These are phyloP conservation scores for Wickerhamomyces silvicola DNA, from an alignment of 805 yeast genomes.

Conservation along the genomic window DNA sequence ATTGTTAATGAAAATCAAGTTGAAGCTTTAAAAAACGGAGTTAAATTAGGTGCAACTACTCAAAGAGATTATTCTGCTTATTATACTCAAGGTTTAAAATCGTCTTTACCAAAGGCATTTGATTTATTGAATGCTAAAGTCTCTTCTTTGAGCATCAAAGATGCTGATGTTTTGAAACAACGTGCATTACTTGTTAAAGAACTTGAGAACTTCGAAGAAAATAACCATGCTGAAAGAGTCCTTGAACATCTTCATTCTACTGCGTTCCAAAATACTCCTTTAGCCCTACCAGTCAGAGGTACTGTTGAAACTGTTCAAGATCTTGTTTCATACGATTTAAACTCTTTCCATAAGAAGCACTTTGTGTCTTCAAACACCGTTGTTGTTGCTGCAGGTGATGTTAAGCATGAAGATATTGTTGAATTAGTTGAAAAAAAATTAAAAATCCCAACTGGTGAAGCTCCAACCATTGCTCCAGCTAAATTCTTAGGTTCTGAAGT, in stretches of 20 bases:
- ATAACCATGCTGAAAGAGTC: constrained; percentile 47
- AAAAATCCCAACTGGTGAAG: constrained; percentile 44
- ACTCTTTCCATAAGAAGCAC: constrained; percentile 47
- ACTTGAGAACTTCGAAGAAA: constrained; percentile 50
- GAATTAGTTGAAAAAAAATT: constrained; percentile 53
- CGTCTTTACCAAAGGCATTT: constrained; percentile 45
- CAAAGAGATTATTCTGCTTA: constrained; percentile 62
- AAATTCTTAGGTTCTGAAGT: constrained; percentile 81
- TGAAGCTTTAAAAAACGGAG: constrained; percentile 44
- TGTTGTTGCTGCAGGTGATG: constrained; percentile 65
- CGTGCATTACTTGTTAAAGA: constrained; percentile 39
- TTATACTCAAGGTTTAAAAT: constrained; percentile 47
- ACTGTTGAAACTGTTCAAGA: constrained; percentile 57
- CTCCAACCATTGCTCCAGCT: constrained; percentile 43
- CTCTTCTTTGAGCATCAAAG: constrained; percentile 31
- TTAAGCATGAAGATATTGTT: constrained; percentile 63
- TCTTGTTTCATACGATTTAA: constrained; percentile 53
- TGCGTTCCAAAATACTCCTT: constrained; percentile 82
- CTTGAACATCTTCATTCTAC: constrained; percentile 73
- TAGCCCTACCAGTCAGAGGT: constrained; percentile 73
- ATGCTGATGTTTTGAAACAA: constrained; percentile 40
- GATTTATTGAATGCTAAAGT: constrained; percentile 40
- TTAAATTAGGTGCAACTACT: constrained; percentile 45
- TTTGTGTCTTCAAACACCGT: constrained; percentile 61
- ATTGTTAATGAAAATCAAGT: constrained; percentile 31